A percentile compares a stretch with the other conserved stretches of the same genome.
Evolutionary conservation across 2,329 filamentous ascomycete species (phyloP).

Genomic region (Ambrosiella cleistominuta): DNA sequence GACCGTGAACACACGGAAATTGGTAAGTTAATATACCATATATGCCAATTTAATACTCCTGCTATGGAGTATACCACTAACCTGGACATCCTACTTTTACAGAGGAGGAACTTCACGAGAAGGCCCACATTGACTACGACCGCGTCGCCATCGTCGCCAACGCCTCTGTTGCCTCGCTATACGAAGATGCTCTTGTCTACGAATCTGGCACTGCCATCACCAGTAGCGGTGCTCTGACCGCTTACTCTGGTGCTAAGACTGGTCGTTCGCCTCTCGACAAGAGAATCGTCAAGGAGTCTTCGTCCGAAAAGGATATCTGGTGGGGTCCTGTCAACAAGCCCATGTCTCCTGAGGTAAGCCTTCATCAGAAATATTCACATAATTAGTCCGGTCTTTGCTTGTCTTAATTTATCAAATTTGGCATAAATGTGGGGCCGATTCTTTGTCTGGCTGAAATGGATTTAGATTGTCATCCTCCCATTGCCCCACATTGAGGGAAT

Average conservation of each 20-base stretch:
- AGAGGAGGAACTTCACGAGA: slow-evolving; percentile 92
- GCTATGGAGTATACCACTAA: not conserved
- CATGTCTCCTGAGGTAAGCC: slow-evolving; percentile 79
- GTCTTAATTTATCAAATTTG: not conserved
- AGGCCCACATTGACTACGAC: slow-evolving; percentile 97
- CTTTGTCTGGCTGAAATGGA: not conserved
- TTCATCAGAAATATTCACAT: not conserved
- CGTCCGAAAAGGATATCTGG: slow-evolving; percentile 86
- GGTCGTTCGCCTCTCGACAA: slow-evolving; percentile 94
- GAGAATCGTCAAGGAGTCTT: slow-evolving; percentile 82
- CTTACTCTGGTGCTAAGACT: slow-evolving; percentile 96
- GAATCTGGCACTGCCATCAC: slow-evolving; percentile 96
- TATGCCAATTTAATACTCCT: not conserved
- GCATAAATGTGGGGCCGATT: not conserved
- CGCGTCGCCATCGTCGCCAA: slow-evolving; percentile 94
- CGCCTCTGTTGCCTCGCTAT: slow-evolving; percentile 84
- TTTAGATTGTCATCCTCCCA: not conserved
- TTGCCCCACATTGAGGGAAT: not conserved
- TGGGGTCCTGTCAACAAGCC: slow-evolving; percentile 99
- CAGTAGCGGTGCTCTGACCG: slow-evolving; percentile 81
- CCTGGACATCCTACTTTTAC: slow-evolving; percentile 14
- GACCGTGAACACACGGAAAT: slow-evolving; percentile 77
- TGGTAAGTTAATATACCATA: slow-evolving; percentile 25
- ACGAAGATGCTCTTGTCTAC: slow-evolving; percentile 94
- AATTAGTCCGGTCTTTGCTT: too few relatives aligned